Evolutionary conservation across 2,329 filamentous ascomycete species (phyloP).

Genomic region (Colletotrichum orbiculare): DNA sequence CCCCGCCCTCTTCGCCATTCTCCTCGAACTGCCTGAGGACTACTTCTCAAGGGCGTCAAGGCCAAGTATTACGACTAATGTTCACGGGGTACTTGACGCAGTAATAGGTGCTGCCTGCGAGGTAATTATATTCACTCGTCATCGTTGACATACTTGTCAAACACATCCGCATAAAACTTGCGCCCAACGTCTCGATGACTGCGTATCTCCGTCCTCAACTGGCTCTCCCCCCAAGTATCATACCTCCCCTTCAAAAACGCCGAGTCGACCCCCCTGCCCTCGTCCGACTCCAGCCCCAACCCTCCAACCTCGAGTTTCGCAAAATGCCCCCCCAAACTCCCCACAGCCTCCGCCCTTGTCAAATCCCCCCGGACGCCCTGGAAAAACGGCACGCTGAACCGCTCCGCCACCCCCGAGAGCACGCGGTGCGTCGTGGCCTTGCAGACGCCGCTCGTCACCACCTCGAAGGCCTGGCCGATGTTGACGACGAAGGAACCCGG

Average conservation of each 20-base stretch:
- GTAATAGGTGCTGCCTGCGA: too few relatives aligned
- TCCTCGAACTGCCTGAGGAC: constrained; percentile 68
- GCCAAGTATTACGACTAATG: constrained; percentile 48
- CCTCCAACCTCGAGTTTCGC: constrained; percentile 9
- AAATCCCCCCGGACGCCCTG: constrained; percentile 61
- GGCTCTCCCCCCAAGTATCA: constrained; percentile 66
- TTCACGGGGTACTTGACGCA: too few relatives aligned
- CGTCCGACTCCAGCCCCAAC: constrained; percentile 45
- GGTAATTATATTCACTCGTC: constrained; percentile 4
- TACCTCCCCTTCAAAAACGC: constrained; percentile 61
- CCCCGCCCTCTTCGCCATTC: constrained; percentile 53
- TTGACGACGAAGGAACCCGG: constrained; percentile 66
- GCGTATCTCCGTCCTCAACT: constrained; percentile 64
- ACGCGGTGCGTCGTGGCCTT: constrained; percentile 63
- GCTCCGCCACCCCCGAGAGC: constrained; percentile 45
- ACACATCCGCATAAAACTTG: constrained; percentile 59
- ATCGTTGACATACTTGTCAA: constrained; percentile 58
- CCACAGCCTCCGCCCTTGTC: constrained; percentile 55
- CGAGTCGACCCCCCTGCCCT: constrained; percentile 56
- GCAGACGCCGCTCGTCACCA: constrained; percentile 64
- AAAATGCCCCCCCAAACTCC: constrained; percentile 52
- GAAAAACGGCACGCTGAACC: constrained; percentile 59
- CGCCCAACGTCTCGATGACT: constrained; percentile 61
- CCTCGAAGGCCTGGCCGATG: constrained; percentile 68
- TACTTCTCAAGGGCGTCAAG: constrained; percentile 54